Evolutionary conservation across 176 grass and related monocot genomes (phyloP).

Genomic region (Carex littledalei): DNA sequence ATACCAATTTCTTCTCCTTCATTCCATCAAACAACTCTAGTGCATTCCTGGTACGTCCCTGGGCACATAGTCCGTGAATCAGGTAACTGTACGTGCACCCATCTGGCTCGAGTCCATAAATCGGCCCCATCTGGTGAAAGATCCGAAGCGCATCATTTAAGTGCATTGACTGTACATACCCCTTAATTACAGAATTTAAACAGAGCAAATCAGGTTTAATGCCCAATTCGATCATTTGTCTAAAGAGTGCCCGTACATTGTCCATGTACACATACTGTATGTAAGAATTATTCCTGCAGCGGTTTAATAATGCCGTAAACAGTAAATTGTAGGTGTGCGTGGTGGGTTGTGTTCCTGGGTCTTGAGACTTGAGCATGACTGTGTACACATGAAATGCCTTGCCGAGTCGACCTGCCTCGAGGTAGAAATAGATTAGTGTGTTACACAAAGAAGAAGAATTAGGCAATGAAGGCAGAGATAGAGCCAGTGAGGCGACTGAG

Average conservation of each 20-base stretch:
- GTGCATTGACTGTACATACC: conserved; percentile 67
- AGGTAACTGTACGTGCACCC: conserved; percentile 68
- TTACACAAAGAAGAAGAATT: conserved; percentile 38
- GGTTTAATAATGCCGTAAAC: conserved; percentile 59
- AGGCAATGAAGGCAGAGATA: conserved; percentile 59
- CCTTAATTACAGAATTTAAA: conserved; percentile 65
- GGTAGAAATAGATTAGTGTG: conserved; percentile 72
- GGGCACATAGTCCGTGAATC: conserved; percentile 63
- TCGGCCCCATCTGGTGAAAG: conserved; percentile 70
- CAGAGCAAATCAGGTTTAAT: conserved; percentile 51
- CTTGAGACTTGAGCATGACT: conserved; percentile 53
- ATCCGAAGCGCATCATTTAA: conserved; percentile 75
- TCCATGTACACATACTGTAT: conserved; percentile 83
- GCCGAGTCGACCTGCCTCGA: conserved; percentile 48
- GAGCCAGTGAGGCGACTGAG: conserved; percentile 41
- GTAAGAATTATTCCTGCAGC: conserved; percentile 52
- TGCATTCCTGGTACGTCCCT: conserved; percentile 57
- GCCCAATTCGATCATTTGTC: conserved; percentile 75
- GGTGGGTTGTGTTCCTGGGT: conserved; percentile 43
- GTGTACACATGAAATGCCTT: conserved; percentile 92
- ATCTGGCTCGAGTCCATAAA: conserved; percentile 56
- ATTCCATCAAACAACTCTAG: conserved; percentile 55
- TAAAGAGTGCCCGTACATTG: conserved; percentile 59
- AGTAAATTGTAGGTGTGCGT: conserved; percentile 68
- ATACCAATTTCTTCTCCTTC: conserved; percentile 29